Base-by-base conservation (phyloP, 2,329 filamentous ascomycete species). In the Pseudogymnoascus sp. region DNA sequence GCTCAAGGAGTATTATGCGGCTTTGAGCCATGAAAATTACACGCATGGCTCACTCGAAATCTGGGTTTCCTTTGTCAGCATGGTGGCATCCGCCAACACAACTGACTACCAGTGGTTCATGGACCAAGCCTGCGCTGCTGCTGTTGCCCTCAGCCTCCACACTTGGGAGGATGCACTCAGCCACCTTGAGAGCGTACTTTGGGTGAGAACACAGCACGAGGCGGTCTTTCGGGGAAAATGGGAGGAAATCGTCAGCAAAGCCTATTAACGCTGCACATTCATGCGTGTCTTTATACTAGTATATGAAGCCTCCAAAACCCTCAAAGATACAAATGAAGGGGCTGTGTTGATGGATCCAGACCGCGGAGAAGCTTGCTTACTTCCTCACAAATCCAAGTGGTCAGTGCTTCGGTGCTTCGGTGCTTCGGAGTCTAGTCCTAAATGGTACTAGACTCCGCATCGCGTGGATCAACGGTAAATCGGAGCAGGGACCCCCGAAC, bases 51-150 rank as follows among this genome's bases (percentile, higher is more conserved):
- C 74, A 0, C 62, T 81, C 2, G 69, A 71, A 36, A 62, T 79
- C 2, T 82, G 81, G 80, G 59, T 78, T n/a, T 50, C 76, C 2
- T 70, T 75, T 0, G 67, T 80, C 34, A 78, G 78, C 1, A 71
- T 81, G 68, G 72, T 73, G 2, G 74, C 76, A 1, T 71, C 75
- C 0, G 64, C 64, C 2, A 70, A 70, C 1, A 71, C 73, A 14
- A 16, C 62, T 1, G 64, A 75, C 5, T 62, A 71, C 14, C 62
- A 66, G 6, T 76, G 72, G 72, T 75, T 78, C 5, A 56, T 34
- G 1, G 66, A 69, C 1, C 65, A 67, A 59, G 72, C 75, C 11
- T 28, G 50, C 7, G 44, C 53, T 31, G 7, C 62, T 68, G 7
- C 38, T 25, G 10, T 59, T 42, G 23, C 40, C 14, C 42, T 65